A percentile compares a stretch with the other conserved stretches of the same genome.
These are phyloP conservation scores for Malassezia cuniculi DNA, from an alignment of 1,284 basidiomycete genomes.

Conservation along the genomic window DNA sequence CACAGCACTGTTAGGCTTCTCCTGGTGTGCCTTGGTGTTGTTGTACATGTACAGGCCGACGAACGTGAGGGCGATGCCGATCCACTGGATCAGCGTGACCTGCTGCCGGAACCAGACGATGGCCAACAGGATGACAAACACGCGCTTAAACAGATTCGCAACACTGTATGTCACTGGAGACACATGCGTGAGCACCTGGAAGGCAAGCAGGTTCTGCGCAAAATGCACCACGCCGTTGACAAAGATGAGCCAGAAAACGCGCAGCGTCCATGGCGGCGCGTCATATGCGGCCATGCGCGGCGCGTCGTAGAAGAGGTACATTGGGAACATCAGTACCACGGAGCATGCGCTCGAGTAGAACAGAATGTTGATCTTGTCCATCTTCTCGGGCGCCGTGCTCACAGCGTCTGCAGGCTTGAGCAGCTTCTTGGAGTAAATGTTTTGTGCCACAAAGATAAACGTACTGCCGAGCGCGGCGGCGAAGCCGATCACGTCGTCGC, in stretches of 20 bases:
- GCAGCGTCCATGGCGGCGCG: constrained; percentile 47
- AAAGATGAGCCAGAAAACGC: constrained; percentile 53
- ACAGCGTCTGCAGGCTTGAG: constrained; percentile 49
- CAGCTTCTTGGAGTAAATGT: constrained; percentile 98
- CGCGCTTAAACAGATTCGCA: constrained; percentile 90
- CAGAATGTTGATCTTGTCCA: constrained; percentile 93
- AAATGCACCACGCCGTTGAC: constrained; percentile 93
- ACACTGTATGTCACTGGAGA: constrained; percentile 98
- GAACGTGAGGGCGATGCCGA: constrained; percentile 81
- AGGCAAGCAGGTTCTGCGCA: constrained; percentile 90
- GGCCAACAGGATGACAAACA: constrained; percentile 93
- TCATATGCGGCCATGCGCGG: constrained; percentile 8
- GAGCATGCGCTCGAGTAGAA: constrained; percentile 91
- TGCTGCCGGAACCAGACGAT: constrained; percentile 90
- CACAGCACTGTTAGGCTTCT: neutral
- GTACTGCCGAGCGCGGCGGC: constrained; percentile 19
- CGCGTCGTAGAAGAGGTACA: constrained; percentile 34
- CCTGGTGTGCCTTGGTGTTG: constrained; percentile 42
- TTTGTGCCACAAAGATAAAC: constrained; percentile 81
- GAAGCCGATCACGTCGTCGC: constrained; percentile 38
- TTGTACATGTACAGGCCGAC: constrained; percentile 92
- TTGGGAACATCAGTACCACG: constrained; percentile 52
- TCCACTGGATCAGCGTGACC: constrained; percentile 64
- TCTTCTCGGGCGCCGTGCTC: constrained; percentile 53
- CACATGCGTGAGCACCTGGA: constrained; percentile 83